phyloP scores from a whole-genome alignment of 768 basidiomycete species.

The Fistulinella prunicolor region DNA sequence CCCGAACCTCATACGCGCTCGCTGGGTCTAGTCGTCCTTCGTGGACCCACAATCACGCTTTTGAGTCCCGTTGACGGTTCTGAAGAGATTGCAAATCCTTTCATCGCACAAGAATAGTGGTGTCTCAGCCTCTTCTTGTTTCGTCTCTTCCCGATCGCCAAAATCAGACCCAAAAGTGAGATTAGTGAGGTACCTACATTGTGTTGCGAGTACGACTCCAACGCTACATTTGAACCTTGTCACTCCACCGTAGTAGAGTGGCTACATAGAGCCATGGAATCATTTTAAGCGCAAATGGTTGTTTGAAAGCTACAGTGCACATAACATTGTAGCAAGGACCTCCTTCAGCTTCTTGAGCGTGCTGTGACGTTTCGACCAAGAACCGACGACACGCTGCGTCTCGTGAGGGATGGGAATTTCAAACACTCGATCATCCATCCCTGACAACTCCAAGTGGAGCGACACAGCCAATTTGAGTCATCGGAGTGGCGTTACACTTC shows the following conservation, averaged over 20 bases:
- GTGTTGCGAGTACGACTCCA: neutral
- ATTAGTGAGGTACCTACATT: slow-evolving; percentile 3
- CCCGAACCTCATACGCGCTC: slow-evolving; percentile 60
- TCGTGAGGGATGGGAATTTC: neutral
- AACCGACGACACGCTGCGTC: no score
- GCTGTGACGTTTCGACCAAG: no score
- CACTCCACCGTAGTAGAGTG: slow-evolving; percentile 14
- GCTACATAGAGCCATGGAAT: slow-evolving; percentile 14
- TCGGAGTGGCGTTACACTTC: slow-evolving; percentile 27
- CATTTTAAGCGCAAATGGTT: slow-evolving; percentile 9
- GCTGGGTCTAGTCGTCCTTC: slow-evolving; percentile 84
- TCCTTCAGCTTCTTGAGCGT: no score
- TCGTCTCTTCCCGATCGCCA: neutral
- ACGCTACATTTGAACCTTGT: slow-evolving; percentile 8
- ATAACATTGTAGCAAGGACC: no score
- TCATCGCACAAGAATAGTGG: slow-evolving; percentile 61
- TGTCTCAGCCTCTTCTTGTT: no score
- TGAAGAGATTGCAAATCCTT: slow-evolving; percentile 92
- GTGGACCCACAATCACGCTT: slow-evolving; percentile 92
- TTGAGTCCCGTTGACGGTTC: slow-evolving; percentile 94
- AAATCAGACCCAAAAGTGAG: neutral
- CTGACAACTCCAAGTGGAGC: neutral
- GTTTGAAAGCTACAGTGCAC: slow-evolving; percentile 13
- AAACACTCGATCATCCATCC: slow-evolving; percentile 3
- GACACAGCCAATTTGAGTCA: slow-evolving; percentile 8